A percentile compares a stretch with the other conserved stretches of the same genome.
These are phyloP conservation scores for Kodamaea fungicola DNA, from an alignment of 1,139 yeast genomes.

Conservation along the genomic window DNA sequence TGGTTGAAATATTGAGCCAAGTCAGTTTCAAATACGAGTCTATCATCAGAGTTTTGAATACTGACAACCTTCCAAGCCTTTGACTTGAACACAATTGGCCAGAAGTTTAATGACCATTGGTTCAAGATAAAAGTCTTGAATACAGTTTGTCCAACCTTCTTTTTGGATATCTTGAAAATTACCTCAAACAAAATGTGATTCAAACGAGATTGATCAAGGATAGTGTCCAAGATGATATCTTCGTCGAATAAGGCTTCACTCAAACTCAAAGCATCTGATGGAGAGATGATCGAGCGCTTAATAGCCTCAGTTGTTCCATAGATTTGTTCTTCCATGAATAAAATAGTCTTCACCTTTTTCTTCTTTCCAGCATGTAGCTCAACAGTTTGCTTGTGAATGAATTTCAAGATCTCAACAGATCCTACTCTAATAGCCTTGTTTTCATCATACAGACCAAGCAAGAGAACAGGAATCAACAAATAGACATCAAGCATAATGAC, in stretches of 20 bases:
- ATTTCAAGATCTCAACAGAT: slow-evolving; percentile 21
- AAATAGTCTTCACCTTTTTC: slow-evolving; percentile 18
- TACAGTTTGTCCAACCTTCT: slow-evolving; percentile 36
- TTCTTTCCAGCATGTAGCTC: slow-evolving; percentile 18
- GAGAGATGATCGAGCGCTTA: slow-evolving; percentile 54
- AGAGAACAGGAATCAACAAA: slow-evolving; percentile 34
- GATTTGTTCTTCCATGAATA: slow-evolving; percentile 40
- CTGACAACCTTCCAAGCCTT: slow-evolving; percentile 33
- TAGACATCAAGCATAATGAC: slow-evolving; percentile 22
- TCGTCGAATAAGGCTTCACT: slow-evolving; percentile 37
- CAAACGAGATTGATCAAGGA: slow-evolving; percentile 29
- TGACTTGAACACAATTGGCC: slow-evolving; percentile 32
- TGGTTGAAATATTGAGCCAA: slow-evolving; percentile 24
- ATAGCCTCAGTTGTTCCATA: slow-evolving; percentile 38
- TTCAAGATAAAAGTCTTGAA: slow-evolving; percentile 39
- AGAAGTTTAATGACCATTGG: slow-evolving; percentile 37
- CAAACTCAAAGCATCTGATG: slow-evolving; percentile 58
- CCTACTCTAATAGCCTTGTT: slow-evolving; percentile 27
- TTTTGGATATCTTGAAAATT: slow-evolving; percentile 30
- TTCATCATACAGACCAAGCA: slow-evolving; percentile 34
- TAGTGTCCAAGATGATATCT: slow-evolving; percentile 24
- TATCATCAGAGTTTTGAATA: slow-evolving; percentile 26
- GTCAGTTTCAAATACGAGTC: slow-evolving; percentile 31
- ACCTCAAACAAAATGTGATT: slow-evolving; percentile 23
- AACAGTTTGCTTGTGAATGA: slow-evolving; percentile 17